Percentiles rank a stretch among this genome's conserved stretches.
Conservation (phyloP, 257 asterid genomes). For the Jaltomata sinuosa region DNA sequence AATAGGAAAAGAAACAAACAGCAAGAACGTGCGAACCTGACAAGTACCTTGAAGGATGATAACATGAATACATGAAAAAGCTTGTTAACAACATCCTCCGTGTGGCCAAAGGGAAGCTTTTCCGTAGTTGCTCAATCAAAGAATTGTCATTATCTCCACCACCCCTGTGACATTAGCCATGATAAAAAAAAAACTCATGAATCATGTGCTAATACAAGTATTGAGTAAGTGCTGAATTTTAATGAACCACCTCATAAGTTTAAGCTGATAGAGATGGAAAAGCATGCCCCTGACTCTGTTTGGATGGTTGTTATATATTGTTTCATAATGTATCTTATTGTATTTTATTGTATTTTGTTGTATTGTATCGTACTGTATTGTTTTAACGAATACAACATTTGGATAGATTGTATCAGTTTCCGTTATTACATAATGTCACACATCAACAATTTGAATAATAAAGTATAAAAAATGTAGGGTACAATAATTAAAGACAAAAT, state of each 20-base stretch:
- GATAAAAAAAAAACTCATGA: neutral
- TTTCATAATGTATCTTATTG: no score
- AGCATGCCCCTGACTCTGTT: neutral
- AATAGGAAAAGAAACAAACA: slow-evolving; percentile 1
- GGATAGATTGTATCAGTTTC: no score
- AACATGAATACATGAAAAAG: slow-evolving; percentile 36
- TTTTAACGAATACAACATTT: no score
- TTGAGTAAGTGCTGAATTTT: neutral
- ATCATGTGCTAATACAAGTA: neutral
- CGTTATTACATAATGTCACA: no score
- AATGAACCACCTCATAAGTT: neutral
- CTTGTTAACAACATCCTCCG: slow-evolving; percentile 63
- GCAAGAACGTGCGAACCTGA: slow-evolving; percentile 55
- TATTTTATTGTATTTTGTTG: no score
- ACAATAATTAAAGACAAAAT: no score
- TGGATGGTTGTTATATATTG: no score
- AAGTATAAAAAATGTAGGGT: no score
- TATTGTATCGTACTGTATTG: no score
- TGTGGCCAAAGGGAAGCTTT: slow-evolving; percentile 17
- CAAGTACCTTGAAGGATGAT: slow-evolving; percentile 66
- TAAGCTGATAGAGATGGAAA: neutral
- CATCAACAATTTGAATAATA: no score
- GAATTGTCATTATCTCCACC: slow-evolving; percentile 14
- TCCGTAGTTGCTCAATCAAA: slow-evolving; percentile 18
- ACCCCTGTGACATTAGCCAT: slow-evolving; percentile 20